phyloP scores from a whole-genome alignment of 768 basidiomycete species.

The Tephrocybe sp. region DNA sequence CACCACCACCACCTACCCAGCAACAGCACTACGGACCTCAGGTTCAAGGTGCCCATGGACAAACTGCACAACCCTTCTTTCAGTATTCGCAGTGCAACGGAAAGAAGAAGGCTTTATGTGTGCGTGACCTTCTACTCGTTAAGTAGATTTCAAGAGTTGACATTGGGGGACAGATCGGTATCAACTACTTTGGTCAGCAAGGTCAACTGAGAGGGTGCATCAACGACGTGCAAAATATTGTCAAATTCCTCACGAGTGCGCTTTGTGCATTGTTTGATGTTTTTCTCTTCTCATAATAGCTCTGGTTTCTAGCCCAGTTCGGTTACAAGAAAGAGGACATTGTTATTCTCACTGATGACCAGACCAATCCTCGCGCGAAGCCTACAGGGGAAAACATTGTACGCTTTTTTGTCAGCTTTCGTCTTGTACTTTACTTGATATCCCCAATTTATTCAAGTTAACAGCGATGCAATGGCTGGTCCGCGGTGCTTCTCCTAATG shows the following conservation, averaged over 20 bases:
- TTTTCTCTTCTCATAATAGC: neutral
- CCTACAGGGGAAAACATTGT: constrained; percentile 87
- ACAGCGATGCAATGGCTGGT: constrained; percentile 94
- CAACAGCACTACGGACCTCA: constrained; percentile 67
- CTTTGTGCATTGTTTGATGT: neutral
- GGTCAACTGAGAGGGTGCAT: constrained; percentile 83
- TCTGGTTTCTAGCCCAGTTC: constrained; percentile 43
- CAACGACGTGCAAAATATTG: constrained; percentile 86
- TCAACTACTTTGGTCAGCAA: constrained; percentile 76
- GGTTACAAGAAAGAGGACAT: constrained; percentile 80
- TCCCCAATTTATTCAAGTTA: constrained; percentile 41
- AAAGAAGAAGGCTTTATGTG: constrained; percentile 84
- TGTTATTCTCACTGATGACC: constrained; percentile 82
- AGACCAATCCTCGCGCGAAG: constrained; percentile 52
- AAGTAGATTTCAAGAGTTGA: neutral
- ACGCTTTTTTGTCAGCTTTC: constrained; percentile 18
- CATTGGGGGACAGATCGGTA: constrained; percentile 63
- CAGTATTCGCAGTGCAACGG: constrained; percentile 90
- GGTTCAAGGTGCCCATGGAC: constrained; percentile 43
- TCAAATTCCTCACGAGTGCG: constrained; percentile 72
- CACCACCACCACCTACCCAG: constrained; percentile 53
- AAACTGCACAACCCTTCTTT: constrained; percentile 63
- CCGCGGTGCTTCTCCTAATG: constrained; percentile 70
- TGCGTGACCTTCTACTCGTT: constrained; percentile 35
- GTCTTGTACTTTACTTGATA: neutral